These are phyloP conservation scores for Verticillium nubilum DNA, from an alignment of 2,329 filamentous ascomycete genomes.

Conservation along the genomic window DNA sequence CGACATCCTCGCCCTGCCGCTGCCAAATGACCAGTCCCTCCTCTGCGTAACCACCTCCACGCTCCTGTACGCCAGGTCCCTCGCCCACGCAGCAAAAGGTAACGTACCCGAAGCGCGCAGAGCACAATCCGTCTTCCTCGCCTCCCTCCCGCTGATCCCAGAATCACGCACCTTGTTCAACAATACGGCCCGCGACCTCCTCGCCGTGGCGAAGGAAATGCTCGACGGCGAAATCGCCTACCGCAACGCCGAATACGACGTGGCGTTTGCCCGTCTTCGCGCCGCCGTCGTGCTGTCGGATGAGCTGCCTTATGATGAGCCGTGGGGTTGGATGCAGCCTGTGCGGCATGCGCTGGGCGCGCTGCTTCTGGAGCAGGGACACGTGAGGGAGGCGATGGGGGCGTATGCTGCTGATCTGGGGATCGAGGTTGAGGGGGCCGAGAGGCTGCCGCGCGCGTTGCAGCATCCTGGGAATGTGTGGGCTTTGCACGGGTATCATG, in stretches of 20 bases:
- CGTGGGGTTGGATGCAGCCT: constrained; percentile 78
- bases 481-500: constrained; percentile 68
- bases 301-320: constrained; percentile 63
- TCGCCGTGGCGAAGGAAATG: constrained; percentile 61
- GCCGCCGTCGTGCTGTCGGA: constrained; percentile 56
- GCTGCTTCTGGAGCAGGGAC: constrained; percentile 60
- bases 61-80: constrained; percentile 60
- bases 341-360: constrained; percentile 66
- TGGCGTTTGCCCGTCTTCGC: constrained; percentile 55
- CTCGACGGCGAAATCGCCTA: constrained; percentile 71
- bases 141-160: constrained; percentile 47
- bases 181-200: constrained; percentile 58
- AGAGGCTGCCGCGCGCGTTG: constrained; percentile 56
- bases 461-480: constrained; percentile 71
- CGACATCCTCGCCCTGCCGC: constrained; percentile 50
- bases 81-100: constrained; percentile 58
- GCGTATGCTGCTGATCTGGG: constrained; percentile 60
- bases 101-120: constrained; percentile 47
- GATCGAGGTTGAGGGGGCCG: constrained; percentile 29
- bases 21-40: constrained; percentile 54
- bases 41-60: constrained; percentile 68
- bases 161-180: constrained; percentile 61
- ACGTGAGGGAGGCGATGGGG: constrained; percentile 46
- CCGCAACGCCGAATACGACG: constrained; percentile 50
- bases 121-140: constrained; percentile 44